Evolutionary conservation across 1,284 basidiomycete genomes (phyloP).

Genomic region (Golubevia pallescens): DNA sequence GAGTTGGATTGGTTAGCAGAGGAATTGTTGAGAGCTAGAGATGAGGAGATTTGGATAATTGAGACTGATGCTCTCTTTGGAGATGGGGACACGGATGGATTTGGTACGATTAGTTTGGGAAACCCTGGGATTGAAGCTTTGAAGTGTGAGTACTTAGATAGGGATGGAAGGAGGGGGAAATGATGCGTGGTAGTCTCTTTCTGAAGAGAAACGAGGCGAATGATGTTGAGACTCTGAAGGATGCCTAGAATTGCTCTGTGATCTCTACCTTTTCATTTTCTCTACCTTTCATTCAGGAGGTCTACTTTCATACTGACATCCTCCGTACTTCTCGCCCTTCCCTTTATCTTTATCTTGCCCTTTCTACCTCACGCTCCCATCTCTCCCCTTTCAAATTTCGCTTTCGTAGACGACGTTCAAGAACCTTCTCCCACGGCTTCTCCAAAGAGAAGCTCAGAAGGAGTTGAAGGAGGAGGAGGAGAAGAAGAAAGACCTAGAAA

Average conservation of each 20-base stretch:
- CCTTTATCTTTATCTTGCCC: slow-evolving; percentile 1
- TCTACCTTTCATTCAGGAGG: neutral
- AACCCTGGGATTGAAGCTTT: neutral
- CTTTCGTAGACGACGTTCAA: neutral
- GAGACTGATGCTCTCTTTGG: neutral
- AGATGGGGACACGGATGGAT: neutral
- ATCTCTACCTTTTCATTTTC: slow-evolving; percentile 1
- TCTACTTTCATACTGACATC: neutral
- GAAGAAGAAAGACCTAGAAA: neutral
- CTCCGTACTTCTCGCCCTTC: slow-evolving; percentile 1
- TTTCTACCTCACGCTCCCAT: neutral
- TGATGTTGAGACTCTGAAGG: no score
- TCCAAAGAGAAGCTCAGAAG: neutral
- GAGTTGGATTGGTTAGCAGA: neutral
- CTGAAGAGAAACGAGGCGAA: no score
- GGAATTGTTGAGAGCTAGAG: neutral
- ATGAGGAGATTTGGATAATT: neutral
- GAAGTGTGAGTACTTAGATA: neutral
- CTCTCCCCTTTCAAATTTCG: neutral
- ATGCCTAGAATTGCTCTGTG: no score
- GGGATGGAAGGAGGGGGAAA: neutral
- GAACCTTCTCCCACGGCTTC: neutral
- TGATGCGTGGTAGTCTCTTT: no score
- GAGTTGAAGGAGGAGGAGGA: neutral
- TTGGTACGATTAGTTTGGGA: neutral